Conservation (phyloP, 306 rosid species). For the Castanea mollissima region DNA sequence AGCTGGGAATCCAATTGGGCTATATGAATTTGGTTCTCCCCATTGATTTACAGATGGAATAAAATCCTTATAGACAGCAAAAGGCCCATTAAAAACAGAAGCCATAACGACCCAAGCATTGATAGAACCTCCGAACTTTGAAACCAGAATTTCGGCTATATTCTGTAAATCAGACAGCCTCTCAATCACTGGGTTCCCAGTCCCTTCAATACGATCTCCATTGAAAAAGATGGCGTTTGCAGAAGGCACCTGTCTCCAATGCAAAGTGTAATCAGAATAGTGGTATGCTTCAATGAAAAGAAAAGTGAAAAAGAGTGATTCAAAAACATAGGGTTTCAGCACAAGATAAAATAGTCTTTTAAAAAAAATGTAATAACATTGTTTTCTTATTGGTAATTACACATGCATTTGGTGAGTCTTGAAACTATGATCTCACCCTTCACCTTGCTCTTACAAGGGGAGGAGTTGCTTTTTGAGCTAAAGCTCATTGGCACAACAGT, state of each 20-base stretch:
- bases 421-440: too few relatives aligned
- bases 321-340: not conserved
- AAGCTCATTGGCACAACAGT: too few relatives aligned
- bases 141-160: slow-evolving; percentile 66
- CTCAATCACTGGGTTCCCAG: slow-evolving; percentile 71
- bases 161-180: slow-evolving; percentile 63
- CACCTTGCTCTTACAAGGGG: too few relatives aligned
- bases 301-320: not conserved
- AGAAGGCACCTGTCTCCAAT: slow-evolving; percentile 50
- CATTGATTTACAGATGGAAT: slow-evolving; percentile 58
- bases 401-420: too few relatives aligned
- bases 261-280: not conserved
- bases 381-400: too few relatives aligned
- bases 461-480: too few relatives aligned
- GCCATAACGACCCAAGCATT: slow-evolving; percentile 91
- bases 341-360: not conserved
- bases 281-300: not conserved
- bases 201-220: slow-evolving; percentile 76
- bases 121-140: slow-evolving; percentile 59
- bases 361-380: not conserved
- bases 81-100: slow-evolving; percentile 74
- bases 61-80: slow-evolving; percentile 73
- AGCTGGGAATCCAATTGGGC: slow-evolving; percentile 62
- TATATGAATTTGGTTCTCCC: slow-evolving; percentile 75
- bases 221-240: slow-evolving; percentile 70